phyloP scores from a whole-genome alignment of 129 eudicot species.

The Flaveria ramosissima region DNA sequence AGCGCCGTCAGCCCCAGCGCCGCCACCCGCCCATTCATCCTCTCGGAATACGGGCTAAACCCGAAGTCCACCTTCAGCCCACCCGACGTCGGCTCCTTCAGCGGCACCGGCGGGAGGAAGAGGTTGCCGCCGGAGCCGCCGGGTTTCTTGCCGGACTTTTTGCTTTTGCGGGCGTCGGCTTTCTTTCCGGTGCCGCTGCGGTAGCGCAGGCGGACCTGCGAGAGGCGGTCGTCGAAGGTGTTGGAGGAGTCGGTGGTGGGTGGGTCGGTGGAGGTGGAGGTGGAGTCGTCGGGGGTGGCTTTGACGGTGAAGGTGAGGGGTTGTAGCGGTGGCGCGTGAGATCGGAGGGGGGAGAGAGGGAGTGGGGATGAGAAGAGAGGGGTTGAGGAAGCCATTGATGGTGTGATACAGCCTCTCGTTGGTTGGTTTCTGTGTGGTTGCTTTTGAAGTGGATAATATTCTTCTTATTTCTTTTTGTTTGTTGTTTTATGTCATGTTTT shows the following conservation, averaged over 20 bases:
- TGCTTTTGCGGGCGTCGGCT: conserved; percentile 68
- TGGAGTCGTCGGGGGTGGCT: conserved; percentile 48
- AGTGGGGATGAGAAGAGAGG: conserved; percentile 46
- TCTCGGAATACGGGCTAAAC: conserved; percentile 86
- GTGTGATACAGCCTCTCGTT: neutral
- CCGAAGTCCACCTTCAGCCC: conserved; percentile 93
- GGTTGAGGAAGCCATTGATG: conserved; percentile 50
- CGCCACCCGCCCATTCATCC: conserved; percentile 79
- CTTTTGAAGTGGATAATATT: conserved; percentile 23
- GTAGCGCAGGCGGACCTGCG: conserved; percentile 69
- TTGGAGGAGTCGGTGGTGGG: conserved; percentile 36
- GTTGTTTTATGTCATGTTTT: neutral
- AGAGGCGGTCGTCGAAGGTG: conserved; percentile 71
- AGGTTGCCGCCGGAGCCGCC: conserved; percentile 43
- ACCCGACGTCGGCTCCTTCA: conserved; percentile 75
- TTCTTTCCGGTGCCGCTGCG: conserved; percentile 82
- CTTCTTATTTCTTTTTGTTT: neutral
- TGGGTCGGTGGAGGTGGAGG: conserved; percentile 31
- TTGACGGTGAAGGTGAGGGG: conserved; percentile 37
- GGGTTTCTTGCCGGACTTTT: conserved; percentile 51
- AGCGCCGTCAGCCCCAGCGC: conserved; percentile 71
- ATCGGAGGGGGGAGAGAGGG: conserved; percentile 30
- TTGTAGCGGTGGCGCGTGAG: conserved; percentile 42
- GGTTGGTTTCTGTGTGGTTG: conserved; percentile 34
- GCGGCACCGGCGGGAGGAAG: conserved; percentile 75